These are phyloP conservation scores for Lyophyllum semitale DNA, from an alignment of 768 basidiomycete species.

Conservation along the genomic window DNA sequence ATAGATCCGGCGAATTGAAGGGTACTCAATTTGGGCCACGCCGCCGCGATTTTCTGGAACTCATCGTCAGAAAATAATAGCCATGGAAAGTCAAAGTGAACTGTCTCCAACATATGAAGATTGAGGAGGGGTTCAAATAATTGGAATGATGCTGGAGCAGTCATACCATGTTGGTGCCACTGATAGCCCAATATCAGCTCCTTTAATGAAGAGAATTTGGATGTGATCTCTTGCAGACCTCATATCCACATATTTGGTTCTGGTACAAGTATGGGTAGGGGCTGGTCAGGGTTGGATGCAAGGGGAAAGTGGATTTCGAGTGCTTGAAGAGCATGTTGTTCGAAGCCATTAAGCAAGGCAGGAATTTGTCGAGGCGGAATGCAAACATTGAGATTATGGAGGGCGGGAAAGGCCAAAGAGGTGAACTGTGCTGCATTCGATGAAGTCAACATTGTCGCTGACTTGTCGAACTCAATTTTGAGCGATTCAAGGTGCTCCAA, in stretches of 20 bases:
- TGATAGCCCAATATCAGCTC: neutral
- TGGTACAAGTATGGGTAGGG: neutral
- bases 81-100: conserved; percentile 6
- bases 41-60: conserved; percentile 1
- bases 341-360: neutral
- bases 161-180: neutral
- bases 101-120: conserved; percentile 2
- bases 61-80: conserved; percentile 3
- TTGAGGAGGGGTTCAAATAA: conserved; percentile 7
- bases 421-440: neutral
- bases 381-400: neutral
- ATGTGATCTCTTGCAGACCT: neutral
- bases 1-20: neutral
- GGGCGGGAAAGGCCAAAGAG: conserved; percentile 1
- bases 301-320: neutral
- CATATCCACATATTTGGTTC: neutral
- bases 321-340: conserved; percentile 2
- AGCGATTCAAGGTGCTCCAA: conserved; percentile 3
- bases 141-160: neutral
- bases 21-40: conserved; percentile 1
- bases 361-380: neutral
- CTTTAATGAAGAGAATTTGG: conserved; percentile 4
- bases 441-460: neutral
- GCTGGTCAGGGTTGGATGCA: neutral
- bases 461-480: neutral